Evolutionary conservation across 2,329 filamentous ascomycete genomes (phyloP).

Genomic region (Fusarium burgessii): DNA sequence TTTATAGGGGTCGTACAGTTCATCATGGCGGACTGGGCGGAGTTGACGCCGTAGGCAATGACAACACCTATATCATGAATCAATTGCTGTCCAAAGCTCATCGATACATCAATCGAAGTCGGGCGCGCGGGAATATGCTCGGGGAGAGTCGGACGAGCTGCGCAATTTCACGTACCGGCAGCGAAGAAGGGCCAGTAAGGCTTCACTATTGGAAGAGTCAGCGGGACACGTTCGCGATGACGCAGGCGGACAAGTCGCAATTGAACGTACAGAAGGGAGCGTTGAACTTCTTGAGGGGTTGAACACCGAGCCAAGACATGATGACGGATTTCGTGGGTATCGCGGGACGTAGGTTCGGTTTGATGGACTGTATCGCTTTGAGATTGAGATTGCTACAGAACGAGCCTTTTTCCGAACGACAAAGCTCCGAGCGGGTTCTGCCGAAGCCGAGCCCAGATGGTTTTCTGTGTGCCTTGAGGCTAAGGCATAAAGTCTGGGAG

Average conservation of each 20-base stretch:
- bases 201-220: constrained; percentile 71
- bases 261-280: constrained; percentile 78
- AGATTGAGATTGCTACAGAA: constrained; percentile 52
- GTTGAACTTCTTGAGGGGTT: constrained; percentile 81
- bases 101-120: constrained; percentile 39
- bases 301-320: constrained; percentile 79
- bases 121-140: constrained; percentile 14
- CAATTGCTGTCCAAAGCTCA: constrained; percentile 41
- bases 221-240: constrained; percentile 43
- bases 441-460: constrained; percentile 49
- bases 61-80: constrained; percentile 72
- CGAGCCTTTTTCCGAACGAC: constrained; percentile 56
- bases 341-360: constrained; percentile 53
- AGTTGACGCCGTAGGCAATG: constrained; percentile 93
- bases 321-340: constrained; percentile 61
- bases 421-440: constrained; percentile 52
- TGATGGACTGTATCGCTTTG: constrained; percentile 48
- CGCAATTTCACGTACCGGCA: constrained; percentile 77
- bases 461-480: constrained; percentile 47
- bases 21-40: constrained; percentile 80
- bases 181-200: constrained; percentile 94
- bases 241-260: constrained; percentile 43
- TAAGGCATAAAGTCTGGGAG: constrained; percentile 5
- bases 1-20: constrained; percentile 67
- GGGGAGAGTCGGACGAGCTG: constrained; percentile 25